These are phyloP conservation scores for Penicillium pulvis DNA, from an alignment of 495 filamentous ascomycete species.

Conservation along the genomic window DNA sequence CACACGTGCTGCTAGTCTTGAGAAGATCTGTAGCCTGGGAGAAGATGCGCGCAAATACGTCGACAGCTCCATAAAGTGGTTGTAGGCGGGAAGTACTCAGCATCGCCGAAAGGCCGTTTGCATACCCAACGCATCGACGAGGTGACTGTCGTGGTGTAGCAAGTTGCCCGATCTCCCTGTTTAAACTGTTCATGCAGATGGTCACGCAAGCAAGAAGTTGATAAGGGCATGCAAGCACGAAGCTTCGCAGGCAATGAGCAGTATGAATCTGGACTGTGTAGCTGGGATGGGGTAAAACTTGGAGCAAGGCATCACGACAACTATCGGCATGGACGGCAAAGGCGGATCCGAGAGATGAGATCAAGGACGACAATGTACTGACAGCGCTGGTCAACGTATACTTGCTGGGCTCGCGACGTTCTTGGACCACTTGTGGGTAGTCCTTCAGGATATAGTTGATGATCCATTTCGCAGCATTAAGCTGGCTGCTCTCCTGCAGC, in stretches of 20 bases:
- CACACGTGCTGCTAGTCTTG: conserved; percentile 89
- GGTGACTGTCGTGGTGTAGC: conserved; percentile 75
- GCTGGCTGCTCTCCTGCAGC: conserved; percentile 84
- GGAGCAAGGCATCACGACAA: conserved; percentile 84
- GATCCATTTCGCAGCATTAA: conserved; percentile 76
- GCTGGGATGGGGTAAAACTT: conserved; percentile 91
- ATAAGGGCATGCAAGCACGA: conserved; percentile 86
- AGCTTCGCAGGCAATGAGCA: conserved; percentile 79
- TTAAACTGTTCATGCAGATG: conserved; percentile 94
- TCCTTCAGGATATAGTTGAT: conserved; percentile 91
- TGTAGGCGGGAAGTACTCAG: conserved; percentile 86
- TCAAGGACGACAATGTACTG: conserved; percentile 77
- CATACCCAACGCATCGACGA: conserved; percentile 85
- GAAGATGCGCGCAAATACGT: conserved; percentile 89
- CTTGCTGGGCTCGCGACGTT: conserved; percentile 87
- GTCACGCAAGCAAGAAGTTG: conserved; percentile 90
- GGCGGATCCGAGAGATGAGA: conserved; percentile 79
- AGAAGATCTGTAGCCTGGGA: conserved; percentile 89
- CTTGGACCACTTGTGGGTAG: conserved; percentile 90
- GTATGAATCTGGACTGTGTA: conserved; percentile 93
- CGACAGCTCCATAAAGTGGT: conserved; percentile 91
- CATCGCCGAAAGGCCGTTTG: conserved; percentile 89
- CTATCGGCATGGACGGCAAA: conserved; percentile 72
- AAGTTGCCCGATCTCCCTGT: conserved; percentile 79
- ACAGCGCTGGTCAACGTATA: conserved; percentile 78